Percentiles rank a stretch among this genome's conserved stretches.
phyloP scores from a whole-genome alignment of 169 alveolate species.

The Amoebophrya sp. region DNA sequence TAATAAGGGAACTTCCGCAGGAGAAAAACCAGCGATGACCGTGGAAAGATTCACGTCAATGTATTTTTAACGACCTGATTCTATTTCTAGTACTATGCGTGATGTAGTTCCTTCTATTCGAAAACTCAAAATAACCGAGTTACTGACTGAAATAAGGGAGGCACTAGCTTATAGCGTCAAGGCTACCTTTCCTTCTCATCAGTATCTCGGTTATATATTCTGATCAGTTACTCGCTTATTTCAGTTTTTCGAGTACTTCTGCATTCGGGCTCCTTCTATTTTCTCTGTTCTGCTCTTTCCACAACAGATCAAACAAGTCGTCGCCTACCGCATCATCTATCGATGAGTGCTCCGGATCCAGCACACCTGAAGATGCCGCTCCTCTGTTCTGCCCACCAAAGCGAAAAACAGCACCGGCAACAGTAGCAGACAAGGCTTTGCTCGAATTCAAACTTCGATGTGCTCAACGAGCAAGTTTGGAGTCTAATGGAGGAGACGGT shows the following conservation, averaged over 20 bases:
- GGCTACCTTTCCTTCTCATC: not conserved
- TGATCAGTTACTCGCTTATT: not conserved
- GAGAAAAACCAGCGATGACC: not conserved
- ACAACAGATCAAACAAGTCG: not conserved
- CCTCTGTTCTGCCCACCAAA: not conserved
- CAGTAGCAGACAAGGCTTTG: not conserved
- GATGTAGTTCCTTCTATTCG: not conserved
- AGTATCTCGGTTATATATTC: not conserved
- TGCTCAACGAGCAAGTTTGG: not conserved
- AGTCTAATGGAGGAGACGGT: not conserved
- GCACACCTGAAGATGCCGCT: not conserved
- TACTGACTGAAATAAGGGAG: not conserved
- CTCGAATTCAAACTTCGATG: not conserved
- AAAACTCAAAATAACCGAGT: not conserved
- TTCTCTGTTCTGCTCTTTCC: not conserved
- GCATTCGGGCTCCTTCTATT: not conserved
- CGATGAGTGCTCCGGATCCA: not conserved
- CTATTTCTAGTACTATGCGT: not conserved
- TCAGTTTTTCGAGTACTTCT: not conserved
- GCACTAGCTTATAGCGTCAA: not conserved
- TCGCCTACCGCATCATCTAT: not conserved
- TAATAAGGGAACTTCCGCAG: not conserved
- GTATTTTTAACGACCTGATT: not conserved
- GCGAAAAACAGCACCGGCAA: not conserved
- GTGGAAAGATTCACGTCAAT: not conserved